Base-by-base conservation (phyloP, 148 eudicot genomes). In the Rhododendron ovatum region DNA sequence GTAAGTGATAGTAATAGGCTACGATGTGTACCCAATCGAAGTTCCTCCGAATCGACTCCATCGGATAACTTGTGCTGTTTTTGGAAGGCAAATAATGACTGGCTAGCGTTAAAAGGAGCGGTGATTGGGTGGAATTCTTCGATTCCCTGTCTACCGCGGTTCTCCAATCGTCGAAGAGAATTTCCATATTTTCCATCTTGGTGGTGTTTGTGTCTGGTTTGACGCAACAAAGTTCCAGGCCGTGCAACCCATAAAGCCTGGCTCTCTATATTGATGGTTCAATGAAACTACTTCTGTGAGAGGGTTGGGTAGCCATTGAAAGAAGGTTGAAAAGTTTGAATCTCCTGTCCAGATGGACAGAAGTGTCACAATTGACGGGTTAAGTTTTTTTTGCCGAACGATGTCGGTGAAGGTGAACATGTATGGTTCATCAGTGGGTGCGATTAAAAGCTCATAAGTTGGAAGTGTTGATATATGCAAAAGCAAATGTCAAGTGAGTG, bases 111-210 rank as follows among this genome's bases (percentile, higher is more conserved):
- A 90, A 69, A 47, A 85, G 85, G 26, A 90, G 77, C 5, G 17
- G 80, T 14, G 50, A 51, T 18, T 2, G 1, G 18, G 35, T 22
- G 12, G 63, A 71, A 4, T 22, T 59, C n/a, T 2, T 55, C 33
- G 86, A 15, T n/a, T 88, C 88, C 2, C 75, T 55, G 22, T 87
- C 41, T 26, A 90, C 39, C 15, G 90, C 88, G 6, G 83, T 39
- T 41, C 93, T 84, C 90, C 90, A 91, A 67, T 91, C 91, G 33
- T 90, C 84, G 11, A 91, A 75, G 24, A 91, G 83, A 10, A 61
- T 65, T 13, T 81, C 90, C 88, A 91, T 59, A 9, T 9, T 24
- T n/a, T 24, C 30, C 28, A 61, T 55, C 18, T 55, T 86, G 10
- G 9, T 61, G 69, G 80, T 50, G 39, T 48, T 63, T 28, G 48